Evolutionary conservation across 225 moss, liverwort and hornwort species (phyloP).

Genomic region (Antitrichia curtipendula): DNA sequence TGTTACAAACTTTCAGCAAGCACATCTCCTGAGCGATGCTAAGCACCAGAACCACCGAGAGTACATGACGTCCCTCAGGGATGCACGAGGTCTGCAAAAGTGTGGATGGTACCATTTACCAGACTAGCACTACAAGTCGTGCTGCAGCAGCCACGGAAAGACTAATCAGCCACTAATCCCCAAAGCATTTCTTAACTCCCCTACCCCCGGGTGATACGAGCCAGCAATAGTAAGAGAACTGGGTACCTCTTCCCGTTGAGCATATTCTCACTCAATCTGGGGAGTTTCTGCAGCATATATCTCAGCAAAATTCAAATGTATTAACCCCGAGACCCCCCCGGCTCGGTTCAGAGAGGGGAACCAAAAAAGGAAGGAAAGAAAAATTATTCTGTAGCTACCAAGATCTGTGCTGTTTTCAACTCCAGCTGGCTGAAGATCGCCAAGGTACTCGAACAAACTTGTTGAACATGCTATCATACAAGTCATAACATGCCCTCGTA

Average conservation of each 20-base stretch:
- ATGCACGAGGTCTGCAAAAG: conserved; percentile 1
- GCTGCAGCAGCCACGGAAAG: neutral
- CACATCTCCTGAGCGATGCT: neutral
- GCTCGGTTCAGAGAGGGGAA: neutral
- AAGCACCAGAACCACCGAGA: neutral
- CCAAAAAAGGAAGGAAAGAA: neutral
- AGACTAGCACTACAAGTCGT: conserved; percentile 4
- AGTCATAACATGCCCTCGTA: neutral
- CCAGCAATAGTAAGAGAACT: neutral
- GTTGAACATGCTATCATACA: neutral
- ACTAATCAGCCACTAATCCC: neutral
- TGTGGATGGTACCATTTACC: neutral
- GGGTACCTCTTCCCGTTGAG: neutral
- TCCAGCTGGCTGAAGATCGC: neutral
- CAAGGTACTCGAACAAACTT: neutral
- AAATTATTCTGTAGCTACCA: neutral
- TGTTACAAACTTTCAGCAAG: conserved; percentile 25
- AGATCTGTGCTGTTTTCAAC: neutral
- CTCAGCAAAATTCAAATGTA: conserved; percentile 1
- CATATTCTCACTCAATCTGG: neutral
- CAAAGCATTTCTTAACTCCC: neutral
- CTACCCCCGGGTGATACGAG: neutral
- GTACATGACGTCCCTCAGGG: neutral
- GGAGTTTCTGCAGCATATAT: neutral
- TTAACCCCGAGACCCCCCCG: neutral